Evolutionary conservation across 148 eudicot genomes (phyloP), one percentile per base, ranked within the genome.

Genomic region (Chenopodium berlandieri): DNA sequence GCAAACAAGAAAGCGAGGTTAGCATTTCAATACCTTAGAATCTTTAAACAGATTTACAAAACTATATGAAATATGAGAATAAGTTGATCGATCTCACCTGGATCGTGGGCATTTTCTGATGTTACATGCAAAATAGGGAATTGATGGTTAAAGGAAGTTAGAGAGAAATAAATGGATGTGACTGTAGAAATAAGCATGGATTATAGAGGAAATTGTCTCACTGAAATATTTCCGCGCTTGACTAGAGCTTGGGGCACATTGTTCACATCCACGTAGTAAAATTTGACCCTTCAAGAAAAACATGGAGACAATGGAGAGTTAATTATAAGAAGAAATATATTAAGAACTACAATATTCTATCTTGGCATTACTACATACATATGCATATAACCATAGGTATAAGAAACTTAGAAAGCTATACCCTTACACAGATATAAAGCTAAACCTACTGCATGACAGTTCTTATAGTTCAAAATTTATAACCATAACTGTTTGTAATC

Each of bases 41-140:
- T 68, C 4, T 47, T 22, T 5, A 44, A 58, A 11, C 40, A 13
- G 20, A 1, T 14, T 25, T 48, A 50, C 47, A 22, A 48, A 3
- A 62, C 37, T 73, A 17, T 12, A 9, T 32, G 8, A 25, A 52
- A 62, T n/a, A 4, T 54, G 23, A 44, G 27, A 58, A 37, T 23
- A 27, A 83, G 76, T 73, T 77, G 56, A 68, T 27, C 40, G 50
- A 79, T 72, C 89, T 85, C 72, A 94, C 98, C 93, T 94, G 98
- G 71, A 95, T 91, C 46, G 96, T 91, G 1, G 98, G 98, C 98
- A 95, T 95, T 95, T 95, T 95, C 98, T 93, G 93, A 79, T 73
- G 67, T 75, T 76, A 37, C 75, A 81, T 70, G 76, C 71, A 84
- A 80, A 81, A 73, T 56, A 84, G 20, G 32, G 62, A 86, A 65